Evolutionary conservation across 2,329 filamentous ascomycete species (phyloP).

Genomic region (Xylaria sp.): DNA sequence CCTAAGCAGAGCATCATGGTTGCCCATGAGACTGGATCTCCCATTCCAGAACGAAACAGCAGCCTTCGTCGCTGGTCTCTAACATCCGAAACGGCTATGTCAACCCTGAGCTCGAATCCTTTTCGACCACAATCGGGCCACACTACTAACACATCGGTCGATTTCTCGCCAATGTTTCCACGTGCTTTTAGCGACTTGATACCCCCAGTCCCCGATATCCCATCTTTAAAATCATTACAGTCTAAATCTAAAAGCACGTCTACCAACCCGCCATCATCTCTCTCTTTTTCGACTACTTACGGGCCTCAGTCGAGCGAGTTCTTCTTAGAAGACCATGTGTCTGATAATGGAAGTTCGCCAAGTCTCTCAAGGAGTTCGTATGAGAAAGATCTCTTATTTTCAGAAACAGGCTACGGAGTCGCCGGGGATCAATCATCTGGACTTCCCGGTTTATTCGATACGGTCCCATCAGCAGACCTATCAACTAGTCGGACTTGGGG

Average conservation of each 20-base stretch:
- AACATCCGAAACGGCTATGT: constrained; percentile 56
- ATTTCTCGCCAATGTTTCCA: constrained; percentile 48
- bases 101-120: constrained; percentile 55
- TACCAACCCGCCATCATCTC: constrained; percentile 25
- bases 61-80: constrained; percentile 56
- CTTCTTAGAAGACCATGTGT: constrained; percentile 42
- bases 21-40: constrained; percentile 53
- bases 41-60: constrained; percentile 53
- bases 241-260: constrained; percentile 11
- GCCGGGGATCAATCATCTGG: constrained; percentile 43
- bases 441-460: constrained; percentile 44
- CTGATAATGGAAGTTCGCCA: constrained; percentile 39
- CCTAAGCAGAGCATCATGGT: constrained; percentile 43
- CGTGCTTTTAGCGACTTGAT: constrained; percentile 33
- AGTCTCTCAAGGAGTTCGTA: constrained; percentile 40
- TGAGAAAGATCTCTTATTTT: constrained; percentile 47
- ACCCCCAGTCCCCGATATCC: constrained; percentile 33
- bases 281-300: constrained; percentile 14
- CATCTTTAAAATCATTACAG: constrained; percentile 13
- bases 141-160: constrained; percentile 59
- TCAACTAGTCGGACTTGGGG: constrained; percentile 5
- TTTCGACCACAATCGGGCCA: constrained; percentile 57
- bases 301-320: constrained; percentile 36
- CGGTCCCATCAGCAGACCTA: constrained; percentile 1
- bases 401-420: constrained; percentile 41